Evolutionary conservation across 345 rosid genomes (phyloP), one percentile per base, ranked within the genome.

Genomic region (Citrus australasica): DNA sequence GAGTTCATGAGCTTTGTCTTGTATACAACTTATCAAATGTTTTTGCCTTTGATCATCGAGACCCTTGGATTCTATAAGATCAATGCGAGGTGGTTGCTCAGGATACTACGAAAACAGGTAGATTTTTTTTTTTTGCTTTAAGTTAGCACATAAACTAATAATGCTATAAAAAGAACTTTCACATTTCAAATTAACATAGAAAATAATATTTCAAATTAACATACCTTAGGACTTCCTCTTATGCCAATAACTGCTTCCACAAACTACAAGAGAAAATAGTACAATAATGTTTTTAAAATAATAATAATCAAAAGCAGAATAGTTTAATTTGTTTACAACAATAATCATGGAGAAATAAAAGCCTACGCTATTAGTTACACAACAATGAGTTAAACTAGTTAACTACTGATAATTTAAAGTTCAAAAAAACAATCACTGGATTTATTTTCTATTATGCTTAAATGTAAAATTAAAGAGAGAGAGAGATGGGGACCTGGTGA

Each of bases 201-300:
- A 46, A 25, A 16, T 2, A 46, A 7, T 27, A n/a, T 22, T 25
- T 3, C 42, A 27, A 3, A 66, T 58, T 17, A 46, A 63, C 65
- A 0, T 83, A 93, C 98, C 97, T 91, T 78, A 32, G 87, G 71
- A 67, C 87, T 80, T 27, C 91, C 92, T 76, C 84, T 87, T 55
- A 95, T 89, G 42, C 82, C 86, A 75, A 95, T 71, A 75, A 89
- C 75, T 1, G 98, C 98, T 88, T 95, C 95, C 79, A 95, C 98
- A 79, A 95, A 95, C 98, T 93, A 88, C 85, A 88, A 73, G 75
- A 19, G 32, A 32, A 48, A 78, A 67, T 35, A 28, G 5, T 62
- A 19, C 16, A 24, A 21, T 7, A 27, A 27, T 33, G 21, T 37
- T 53, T 53, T 53, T 1, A 9, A 8, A 8, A 40, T 24, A 40